A percentile compares a stretch with the other conserved stretches of the same genome.
These are phyloP conservation scores for Tagetes patula DNA, from an alignment of 129 eudicot species.

Conservation along the genomic window DNA sequence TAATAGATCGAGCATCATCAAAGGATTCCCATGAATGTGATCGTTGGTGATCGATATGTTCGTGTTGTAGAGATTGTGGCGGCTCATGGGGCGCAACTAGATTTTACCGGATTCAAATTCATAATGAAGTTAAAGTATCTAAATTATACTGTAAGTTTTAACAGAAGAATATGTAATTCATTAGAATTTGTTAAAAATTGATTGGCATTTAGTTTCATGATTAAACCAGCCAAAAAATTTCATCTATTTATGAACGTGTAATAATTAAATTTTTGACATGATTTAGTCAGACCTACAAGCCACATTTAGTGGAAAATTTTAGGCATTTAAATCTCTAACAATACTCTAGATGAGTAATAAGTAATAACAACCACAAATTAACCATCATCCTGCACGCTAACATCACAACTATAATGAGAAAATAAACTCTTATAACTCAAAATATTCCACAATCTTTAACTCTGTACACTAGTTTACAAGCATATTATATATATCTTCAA, in stretches of 20 bases:
- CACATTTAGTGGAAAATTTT: constrained; percentile 21
- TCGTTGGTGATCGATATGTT: no score
- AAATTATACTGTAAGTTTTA: no score
- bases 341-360: constrained; percentile 21
- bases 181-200: background rate
- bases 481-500: background rate
- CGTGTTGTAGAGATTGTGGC: no score
- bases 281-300: constrained; percentile 24
- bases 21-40: no score
- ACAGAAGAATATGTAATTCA: background rate
- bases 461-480: background rate
- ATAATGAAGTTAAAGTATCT: no score
- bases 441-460: background rate
- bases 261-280: constrained; percentile 4
- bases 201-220: background rate
- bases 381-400: constrained; percentile 22
- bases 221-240: background rate
- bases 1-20: no score
- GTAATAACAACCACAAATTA: constrained; percentile 22
- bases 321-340: constrained; percentile 21
- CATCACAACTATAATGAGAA: constrained; percentile 21
- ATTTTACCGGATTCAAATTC: no score
- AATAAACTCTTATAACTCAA: constrained; percentile 8
- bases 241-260: background rate
- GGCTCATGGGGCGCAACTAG: no score